phyloP scores from a whole-genome alignment of 805 yeast genomes.

The Lachancea thermotolerans region DNA sequence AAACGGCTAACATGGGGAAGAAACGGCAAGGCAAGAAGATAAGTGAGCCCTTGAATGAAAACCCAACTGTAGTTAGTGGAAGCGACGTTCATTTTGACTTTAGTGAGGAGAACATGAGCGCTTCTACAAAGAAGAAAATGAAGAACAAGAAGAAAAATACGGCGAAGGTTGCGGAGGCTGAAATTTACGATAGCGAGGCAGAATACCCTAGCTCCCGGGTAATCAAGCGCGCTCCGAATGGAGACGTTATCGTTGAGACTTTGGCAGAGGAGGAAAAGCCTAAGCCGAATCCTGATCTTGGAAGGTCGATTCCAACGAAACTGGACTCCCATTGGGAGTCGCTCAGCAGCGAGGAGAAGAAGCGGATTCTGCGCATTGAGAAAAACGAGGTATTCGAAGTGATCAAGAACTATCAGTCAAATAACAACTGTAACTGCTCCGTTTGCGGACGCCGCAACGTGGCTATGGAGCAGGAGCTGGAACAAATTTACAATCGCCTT shows the following conservation, averaged over 20 bases:
- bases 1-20: slow-evolving; percentile 6
- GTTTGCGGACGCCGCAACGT: slow-evolving; percentile 70
- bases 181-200: slow-evolving; percentile 46
- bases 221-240: slow-evolving; percentile 63
- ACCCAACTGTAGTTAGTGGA: slow-evolving; percentile 4
- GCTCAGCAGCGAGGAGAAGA: slow-evolving; percentile 52
- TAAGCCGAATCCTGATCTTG: neutral
- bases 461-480: slow-evolving; percentile 71
- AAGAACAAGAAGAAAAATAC: slow-evolving; percentile 10
- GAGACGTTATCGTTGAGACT: slow-evolving; percentile 65
- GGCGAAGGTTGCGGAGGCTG: slow-evolving; percentile 31
- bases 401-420: slow-evolving; percentile 52
- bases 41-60: neutral
- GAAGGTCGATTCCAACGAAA: slow-evolving; percentile 14
- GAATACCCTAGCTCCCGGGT: slow-evolving; percentile 71
- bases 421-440: slow-evolving; percentile 54
- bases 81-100: slow-evolving; percentile 7
- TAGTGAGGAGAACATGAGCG: slow-evolving; percentile 3
- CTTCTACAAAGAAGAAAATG: slow-evolving; percentile 24
- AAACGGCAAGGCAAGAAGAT: slow-evolving; percentile 5
- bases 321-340: slow-evolving; percentile 53
- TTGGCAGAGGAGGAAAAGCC: slow-evolving; percentile 17
- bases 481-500: slow-evolving; percentile 61
- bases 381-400: slow-evolving; percentile 61
- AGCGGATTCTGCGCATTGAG: slow-evolving; percentile 56